phyloP scores from a whole-genome alignment of 164 flowering plant species.

The Hamamelis virginiana region DNA sequence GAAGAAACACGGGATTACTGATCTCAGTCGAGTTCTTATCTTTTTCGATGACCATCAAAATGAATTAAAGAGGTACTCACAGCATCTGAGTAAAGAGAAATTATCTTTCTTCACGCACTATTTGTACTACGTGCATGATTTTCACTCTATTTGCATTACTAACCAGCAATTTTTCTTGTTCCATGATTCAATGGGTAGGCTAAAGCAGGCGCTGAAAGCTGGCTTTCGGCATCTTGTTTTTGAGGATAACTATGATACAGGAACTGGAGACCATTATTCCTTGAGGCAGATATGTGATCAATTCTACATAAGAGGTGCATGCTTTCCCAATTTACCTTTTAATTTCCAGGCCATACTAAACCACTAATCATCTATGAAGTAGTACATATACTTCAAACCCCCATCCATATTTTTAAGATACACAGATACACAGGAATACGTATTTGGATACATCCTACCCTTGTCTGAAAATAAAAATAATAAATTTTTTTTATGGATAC shows the following conservation, averaged over 20 bases:
- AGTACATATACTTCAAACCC: not conserved
- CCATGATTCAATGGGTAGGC: constrained; percentile 37
- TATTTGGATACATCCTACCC: too few relatives aligned
- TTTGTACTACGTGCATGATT: not conserved
- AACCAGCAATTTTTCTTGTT: constrained; percentile 10
- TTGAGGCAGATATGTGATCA: constrained; percentile 98
- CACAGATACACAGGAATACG: too few relatives aligned
- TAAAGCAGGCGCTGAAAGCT: constrained; percentile 90
- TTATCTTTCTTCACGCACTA: not conserved
- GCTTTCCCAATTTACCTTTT: constrained; percentile 1
- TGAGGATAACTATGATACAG: constrained; percentile 99
- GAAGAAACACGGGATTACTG: constrained; percentile 76
- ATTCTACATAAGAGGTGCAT: constrained; percentile 78
- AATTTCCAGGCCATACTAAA: not conserved
- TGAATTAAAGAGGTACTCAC: constrained; percentile 77
- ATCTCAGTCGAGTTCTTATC: constrained; percentile 70
- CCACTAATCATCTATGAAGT: not conserved
- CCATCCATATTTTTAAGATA: too few relatives aligned
- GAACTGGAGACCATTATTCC: constrained; percentile 97
- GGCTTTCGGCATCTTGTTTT: constrained; percentile 89
- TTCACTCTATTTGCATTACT: not conserved
- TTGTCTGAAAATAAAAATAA: too few relatives aligned
- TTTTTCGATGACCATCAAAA: constrained; percentile 98
- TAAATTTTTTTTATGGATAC: too few relatives aligned
- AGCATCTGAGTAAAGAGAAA: not conserved